Evolutionary conservation across 495 filamentous ascomycete genomes (phyloP).

Genomic region (Lasiosphaeria hispida): DNA sequence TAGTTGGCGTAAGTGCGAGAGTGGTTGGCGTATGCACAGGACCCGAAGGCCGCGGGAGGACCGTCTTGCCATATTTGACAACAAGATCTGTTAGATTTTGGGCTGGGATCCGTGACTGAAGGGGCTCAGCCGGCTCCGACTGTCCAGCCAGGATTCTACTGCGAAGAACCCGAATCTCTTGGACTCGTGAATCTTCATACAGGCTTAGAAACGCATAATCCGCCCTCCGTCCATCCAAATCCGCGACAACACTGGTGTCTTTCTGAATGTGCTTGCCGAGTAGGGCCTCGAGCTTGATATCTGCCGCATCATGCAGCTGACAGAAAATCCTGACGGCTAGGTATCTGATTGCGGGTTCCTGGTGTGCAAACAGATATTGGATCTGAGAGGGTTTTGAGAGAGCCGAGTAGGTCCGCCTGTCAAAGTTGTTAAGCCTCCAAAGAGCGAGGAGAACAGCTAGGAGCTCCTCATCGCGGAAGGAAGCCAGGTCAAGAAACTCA

Average conservation of each 20-base stretch:
- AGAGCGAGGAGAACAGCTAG: slow-evolving; percentile 59
- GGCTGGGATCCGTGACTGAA: slow-evolving; percentile 25
- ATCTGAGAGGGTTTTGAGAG: slow-evolving; percentile 63
- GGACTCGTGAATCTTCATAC: slow-evolving; percentile 64
- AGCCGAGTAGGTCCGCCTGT: slow-evolving; percentile 61
- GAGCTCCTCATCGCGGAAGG: slow-evolving; percentile 29
- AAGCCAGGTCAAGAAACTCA: slow-evolving; percentile 20
- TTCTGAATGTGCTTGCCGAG: slow-evolving; percentile 59
- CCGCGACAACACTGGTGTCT: slow-evolving; percentile 57
- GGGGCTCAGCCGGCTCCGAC: slow-evolving; percentile 16
- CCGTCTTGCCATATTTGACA: slow-evolving; percentile 53
- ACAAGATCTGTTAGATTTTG: slow-evolving; percentile 42
- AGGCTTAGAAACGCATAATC: slow-evolving; percentile 84
- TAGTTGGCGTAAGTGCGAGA: slow-evolving; percentile 71
- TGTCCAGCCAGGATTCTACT: slow-evolving; percentile 33
- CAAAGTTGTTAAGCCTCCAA: slow-evolving; percentile 74
- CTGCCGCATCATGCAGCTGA: slow-evolving; percentile 75
- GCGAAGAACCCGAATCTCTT: slow-evolving; percentile 39
- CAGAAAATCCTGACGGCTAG: slow-evolving; percentile 78
- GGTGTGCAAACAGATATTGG: slow-evolving; percentile 64
- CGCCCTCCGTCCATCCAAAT: slow-evolving; percentile 72
- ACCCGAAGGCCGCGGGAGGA: slow-evolving; percentile 64
- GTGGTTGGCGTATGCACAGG: slow-evolving; percentile 47
- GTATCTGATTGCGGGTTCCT: slow-evolving; percentile 63
- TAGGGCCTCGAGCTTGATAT: slow-evolving; percentile 70